Evolutionary conservation across 306 rosid genomes (phyloP), one percentile per base, ranked within the genome.

Genomic region (Echinosophora koreensis): DNA sequence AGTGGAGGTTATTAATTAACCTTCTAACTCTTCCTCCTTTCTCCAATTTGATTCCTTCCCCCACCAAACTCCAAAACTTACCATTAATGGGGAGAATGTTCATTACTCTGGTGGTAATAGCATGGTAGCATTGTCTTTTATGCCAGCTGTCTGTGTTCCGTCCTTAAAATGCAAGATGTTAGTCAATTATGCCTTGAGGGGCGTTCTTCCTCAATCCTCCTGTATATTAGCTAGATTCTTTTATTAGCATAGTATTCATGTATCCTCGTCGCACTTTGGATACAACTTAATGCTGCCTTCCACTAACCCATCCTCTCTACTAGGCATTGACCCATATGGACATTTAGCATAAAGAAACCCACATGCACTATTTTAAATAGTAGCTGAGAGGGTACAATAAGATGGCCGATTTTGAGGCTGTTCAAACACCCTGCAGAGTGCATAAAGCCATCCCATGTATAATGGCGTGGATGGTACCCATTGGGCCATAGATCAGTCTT

Each of bases 71-170:
- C 4, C 49, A 34, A 55, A 17, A 55, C 55, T 13, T 35, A 4
- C 6, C 39, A 4, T 35, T 49, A 49, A 44, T 42, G 1, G 27
- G 38, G 30, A 12, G 65, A 39, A 30, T 64, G 38, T 54, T 12
- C 59, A 42, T 12, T n/a, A 22, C 66, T 60, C 49, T 18, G 34
- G 49, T 34, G 37, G 22, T 60, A 47, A 32, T 42, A 60, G 35
- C 60, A 12, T 17, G 13, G 18, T 65, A 41, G 22, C 75, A 73
- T 46, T 51, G 27, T 10, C 38, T 44, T 12, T 73, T 57, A 11
- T 52, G 75, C 69, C 8, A 66, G 38, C 46, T 17, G 73, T 73
- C 44, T 49, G 15, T 73, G 64, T 66, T 65, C 46, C 56, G n/a
- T 51, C 28, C 27, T 32, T 16, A 69, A 41, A 3, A 58, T 39